Percentiles rank a stretch among this genome's conserved stretches.
Evolutionary conservation across 2,329 filamentous ascomycete genomes (phyloP).

Genomic region (Penicillium olsonii): DNA sequence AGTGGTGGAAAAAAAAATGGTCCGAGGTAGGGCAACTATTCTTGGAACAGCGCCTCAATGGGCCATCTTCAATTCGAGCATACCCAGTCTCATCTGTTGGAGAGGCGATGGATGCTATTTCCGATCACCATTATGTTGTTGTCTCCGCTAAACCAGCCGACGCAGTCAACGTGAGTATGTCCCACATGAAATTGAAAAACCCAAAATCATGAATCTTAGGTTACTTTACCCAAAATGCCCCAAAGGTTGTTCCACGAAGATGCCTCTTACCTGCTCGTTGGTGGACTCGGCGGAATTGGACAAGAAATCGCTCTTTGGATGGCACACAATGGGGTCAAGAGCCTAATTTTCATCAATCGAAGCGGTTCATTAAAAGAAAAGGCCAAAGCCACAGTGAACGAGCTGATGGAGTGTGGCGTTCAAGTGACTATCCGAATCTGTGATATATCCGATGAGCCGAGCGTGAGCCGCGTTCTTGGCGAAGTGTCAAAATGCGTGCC

Average conservation of each 20-base stretch:
- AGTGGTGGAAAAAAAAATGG: conserved; percentile 12
- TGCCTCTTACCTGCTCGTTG: conserved; percentile 29
- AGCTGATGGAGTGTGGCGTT: conserved; percentile 19
- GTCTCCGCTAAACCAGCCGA: conserved; percentile 7
- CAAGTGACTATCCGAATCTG: conserved; percentile 28
- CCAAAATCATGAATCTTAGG: conserved; percentile 4
- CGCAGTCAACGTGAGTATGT: conserved; percentile 14
- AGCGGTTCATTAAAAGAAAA: conserved; percentile 26
- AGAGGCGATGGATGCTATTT: conserved; percentile 12
- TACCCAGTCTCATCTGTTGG: conserved; percentile 14
- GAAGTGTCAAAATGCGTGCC: conserved; percentile 10
- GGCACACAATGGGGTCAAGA: conserved; percentile 50
- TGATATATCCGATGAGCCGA: conserved; percentile 31
- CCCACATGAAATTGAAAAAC: not conserved
- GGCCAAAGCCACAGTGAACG: conserved; percentile 21
- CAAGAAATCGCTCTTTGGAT: conserved; percentile 43
- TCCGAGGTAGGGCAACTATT: conserved; percentile 16
- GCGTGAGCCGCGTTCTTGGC: conserved; percentile 28
- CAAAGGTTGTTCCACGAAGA: conserved; percentile 8
- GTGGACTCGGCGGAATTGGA: conserved; percentile 33
- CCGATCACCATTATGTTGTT: conserved; percentile 4
- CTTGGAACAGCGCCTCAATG: conserved; percentile 12
- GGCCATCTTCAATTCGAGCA: not conserved
- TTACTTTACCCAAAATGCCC: not conserved
- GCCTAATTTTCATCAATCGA: conserved; percentile 57